phyloP scores from a whole-genome alignment of 805 yeast genomes.

The Cyberlindnera nakhonratchasimensis region DNA sequence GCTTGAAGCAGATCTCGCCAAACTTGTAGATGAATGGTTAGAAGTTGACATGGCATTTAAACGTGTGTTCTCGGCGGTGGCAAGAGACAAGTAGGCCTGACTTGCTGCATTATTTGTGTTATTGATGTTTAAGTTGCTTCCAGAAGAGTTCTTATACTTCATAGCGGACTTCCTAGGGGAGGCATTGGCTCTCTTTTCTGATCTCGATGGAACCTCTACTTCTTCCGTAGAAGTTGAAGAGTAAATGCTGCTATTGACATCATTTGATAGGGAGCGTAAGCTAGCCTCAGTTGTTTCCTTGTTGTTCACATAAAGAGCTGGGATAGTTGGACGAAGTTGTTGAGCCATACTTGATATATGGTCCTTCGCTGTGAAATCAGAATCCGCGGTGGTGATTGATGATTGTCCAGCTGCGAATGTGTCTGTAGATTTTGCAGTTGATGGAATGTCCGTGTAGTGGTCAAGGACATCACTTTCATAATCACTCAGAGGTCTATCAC shows the following conservation, averaged over 20 bases:
- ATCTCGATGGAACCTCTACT: constrained; percentile 33
- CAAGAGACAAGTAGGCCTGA: constrained; percentile 60
- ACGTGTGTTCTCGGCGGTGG: constrained; percentile 79
- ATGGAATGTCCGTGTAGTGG: constrained; percentile 22
- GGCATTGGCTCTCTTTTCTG: constrained; percentile 27
- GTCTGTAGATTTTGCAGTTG: constrained; percentile 27
- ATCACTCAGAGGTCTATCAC: constrained; percentile 8
- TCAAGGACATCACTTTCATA: constrained; percentile 17
- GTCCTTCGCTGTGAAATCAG: constrained; percentile 12
- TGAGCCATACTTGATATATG: constrained; percentile 38
- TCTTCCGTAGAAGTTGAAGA: constrained; percentile 12
- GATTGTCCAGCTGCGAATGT: constrained; percentile 19
- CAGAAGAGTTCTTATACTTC: constrained; percentile 29
- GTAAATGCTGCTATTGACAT: constrained; percentile 15
- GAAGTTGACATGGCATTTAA: constrained; percentile 54
- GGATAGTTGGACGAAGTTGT: constrained; percentile 41
- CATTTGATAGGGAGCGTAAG: constrained; percentile 1
- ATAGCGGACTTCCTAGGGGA: constrained; percentile 46
- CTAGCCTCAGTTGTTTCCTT: constrained; percentile 3
- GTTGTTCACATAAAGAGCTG: constrained; percentile 20
- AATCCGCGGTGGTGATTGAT: constrained; percentile 22
- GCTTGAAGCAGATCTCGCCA: constrained; percentile 29
- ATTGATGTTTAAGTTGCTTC: constrained; percentile 19
- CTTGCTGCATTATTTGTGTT: constrained; percentile 46
- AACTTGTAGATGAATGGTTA: constrained; percentile 17